phyloP scores from a whole-genome alignment of 345 rosid genomes.

The Schrenkiella parvula region DNA sequence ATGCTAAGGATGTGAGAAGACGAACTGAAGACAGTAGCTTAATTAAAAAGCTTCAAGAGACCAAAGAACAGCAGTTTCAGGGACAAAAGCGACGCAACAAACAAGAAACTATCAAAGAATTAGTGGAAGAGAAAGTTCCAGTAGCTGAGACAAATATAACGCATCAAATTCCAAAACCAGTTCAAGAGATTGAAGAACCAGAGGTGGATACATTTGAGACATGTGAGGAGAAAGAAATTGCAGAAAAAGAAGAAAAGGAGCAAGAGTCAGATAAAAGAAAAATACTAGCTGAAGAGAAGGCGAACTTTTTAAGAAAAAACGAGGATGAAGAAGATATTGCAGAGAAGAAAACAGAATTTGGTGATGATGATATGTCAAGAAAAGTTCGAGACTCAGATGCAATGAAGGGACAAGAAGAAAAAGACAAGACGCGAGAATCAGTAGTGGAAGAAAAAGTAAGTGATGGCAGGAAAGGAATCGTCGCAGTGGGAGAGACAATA shows the following conservation, averaged over 20 bases:
- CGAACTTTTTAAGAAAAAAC: not conserved
- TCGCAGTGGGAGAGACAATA: not conserved
- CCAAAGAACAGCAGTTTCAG: not conserved
- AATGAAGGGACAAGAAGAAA: not conserved
- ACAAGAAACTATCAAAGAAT: not conserved
- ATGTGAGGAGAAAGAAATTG: not conserved
- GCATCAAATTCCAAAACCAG: not conserved
- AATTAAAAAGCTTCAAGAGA: conserved; percentile 6
- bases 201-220: not conserved
- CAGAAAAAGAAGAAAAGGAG: not conserved
- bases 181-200: not conserved
- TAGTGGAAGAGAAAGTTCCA: conserved; percentile 4
- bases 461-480: not conserved
- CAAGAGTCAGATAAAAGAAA: conserved; percentile 15
- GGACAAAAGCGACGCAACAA: not conserved
- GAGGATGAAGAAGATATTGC: not conserved
- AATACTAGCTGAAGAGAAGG: conserved; percentile 5
- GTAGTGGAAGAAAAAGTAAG: not conserved
- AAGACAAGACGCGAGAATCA: not conserved
- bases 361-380: not conserved
- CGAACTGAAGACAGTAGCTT: conserved; percentile 1
- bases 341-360: not conserved
- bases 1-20: not conserved
- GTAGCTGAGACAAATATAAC: not conserved
- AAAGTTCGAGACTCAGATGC: not conserved